Evolutionary conservation across 208 protist genomes (phyloP), one percentile per base, ranked within the genome.

Genomic region (Novymonas esmeraldas): DNA sequence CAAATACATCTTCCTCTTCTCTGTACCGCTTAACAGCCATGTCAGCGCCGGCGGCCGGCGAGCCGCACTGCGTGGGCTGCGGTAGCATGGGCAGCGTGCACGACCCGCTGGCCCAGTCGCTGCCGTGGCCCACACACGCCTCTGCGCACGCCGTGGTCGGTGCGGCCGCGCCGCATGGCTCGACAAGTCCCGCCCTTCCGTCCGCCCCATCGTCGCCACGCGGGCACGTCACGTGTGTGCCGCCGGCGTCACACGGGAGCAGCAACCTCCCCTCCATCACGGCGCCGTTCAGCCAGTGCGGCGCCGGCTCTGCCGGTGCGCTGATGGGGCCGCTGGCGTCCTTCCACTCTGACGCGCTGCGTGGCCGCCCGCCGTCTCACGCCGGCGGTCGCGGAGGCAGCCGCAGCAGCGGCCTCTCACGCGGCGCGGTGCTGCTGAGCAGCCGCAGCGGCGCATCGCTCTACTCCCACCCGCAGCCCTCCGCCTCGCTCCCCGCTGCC

Each of bases 291-390:
- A 63, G 41, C 57, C 42, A 50, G 18, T 36, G 57, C 45, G 42
- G 33, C 9, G 45, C 57, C 2, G 57, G 57, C 4, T 48, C 10
- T 49, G 57, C 28, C 2, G 57, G 36, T 13, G 42, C 20, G 22
- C n/a, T 50, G 41, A 20, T 63, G 10, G 36, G 57, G 16, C 26
- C 57, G 20, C 57, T 63, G 33, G 41, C 57, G 45, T 63, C 57
- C 2, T 63, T 63, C 41, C 24, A 63, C 57, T 51, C 57, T 22
- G 42, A 48, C 28, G 41, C 41, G 33, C 29, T 16, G 31, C 28
- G 57, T 6, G 28, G 22, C 41, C 41, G 39, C 28, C 29, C 24
- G 13, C 0, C n/a, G 10, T 34, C 13, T 2, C 22, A 3, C 14
- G 38, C 24, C 29, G 41, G 46, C 24, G 4, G 6, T 36, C 13